Evolutionary conservation across 306 rosid genomes (phyloP), one percentile per base, ranked within the genome.

Genomic region (Vigna nakashimae): DNA sequence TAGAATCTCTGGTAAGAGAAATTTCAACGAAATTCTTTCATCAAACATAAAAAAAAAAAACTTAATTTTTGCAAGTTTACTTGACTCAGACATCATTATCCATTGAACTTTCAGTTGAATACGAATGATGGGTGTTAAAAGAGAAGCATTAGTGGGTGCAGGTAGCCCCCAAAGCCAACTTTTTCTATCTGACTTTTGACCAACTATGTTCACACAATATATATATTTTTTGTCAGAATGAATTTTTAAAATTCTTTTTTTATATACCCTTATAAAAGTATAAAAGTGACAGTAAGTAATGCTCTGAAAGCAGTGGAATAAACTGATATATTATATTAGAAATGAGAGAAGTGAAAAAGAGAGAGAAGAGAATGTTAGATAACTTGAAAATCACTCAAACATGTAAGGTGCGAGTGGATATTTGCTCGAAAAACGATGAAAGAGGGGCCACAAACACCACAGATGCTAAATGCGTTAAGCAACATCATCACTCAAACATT

Each of bases 401-500:
- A 86, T 77, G 86, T 26, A 65, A 63, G 66, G 65, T 71, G 22
- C 79, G 57, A 89, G 82, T 85, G 82, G 88, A 85, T 89, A 69
- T 75, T 79, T 84, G 79, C 88, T 82, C 91, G 48, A 10, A 40
- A 55, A 60, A 80, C 80, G 90, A 79, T 84, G 66, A 73, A 40
- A 30, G 67, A 34, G 38, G 24, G 75, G 28, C 68, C 69, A 24
- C 72, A 38, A n/a, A 0, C 34, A 30, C 34, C 4, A 48, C 72
- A 71, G 64, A 74, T 66, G 71, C 72, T 86, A 73, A 88, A 89
- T 85, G 88, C 93, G 84, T 91, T 81, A 93, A 91, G 97, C 97
- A 89, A 89, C 94, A 83, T 85, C 84, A 68, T 73, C 6, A 66
- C 80, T 53, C 20, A 40, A 70, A 79, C 74, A 52, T 49, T 24